Evolutionary conservation across 768 basidiomycete genomes (phyloP), one percentile per base, ranked within the genome.

Genomic region (Lentinula boryana): DNA sequence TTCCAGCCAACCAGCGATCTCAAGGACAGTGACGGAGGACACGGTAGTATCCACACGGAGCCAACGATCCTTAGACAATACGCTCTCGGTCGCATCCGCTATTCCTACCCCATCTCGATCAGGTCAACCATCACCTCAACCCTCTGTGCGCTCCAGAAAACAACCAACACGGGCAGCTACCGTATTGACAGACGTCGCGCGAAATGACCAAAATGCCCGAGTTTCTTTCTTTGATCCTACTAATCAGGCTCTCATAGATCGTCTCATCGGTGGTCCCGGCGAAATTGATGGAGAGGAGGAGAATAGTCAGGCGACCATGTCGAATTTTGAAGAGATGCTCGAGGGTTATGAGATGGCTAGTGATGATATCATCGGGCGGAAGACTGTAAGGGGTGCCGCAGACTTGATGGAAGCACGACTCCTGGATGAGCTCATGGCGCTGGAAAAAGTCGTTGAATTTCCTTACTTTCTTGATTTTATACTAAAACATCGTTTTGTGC

Each of bases 281-380:
- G 85, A 84, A 32, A 76, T 74, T 8, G 82, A 82, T 15, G 84
- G 79, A 12, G 87, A 87, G 60, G 88, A 89, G 57, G 91, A 92
- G 66, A 85, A 82, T 60, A 81, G 84, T 10, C 88, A 92, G 64
- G 91, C 88, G 8, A 93, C 92, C 3, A 80, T 99, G 74, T 78
- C 88, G 5, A 97, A 86, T 71, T 94, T 99, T 2, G 97, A 99
- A 70, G 97, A 99, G 71, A 95, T 99, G 93, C 80, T 99, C 27
- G 97, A 99, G 68, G 95, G 97, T 0, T 97, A 97, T 68, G 97
- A 98, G 71, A 98, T 95, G 95, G 88, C 92, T 4, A 88, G 86
- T 63, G 90, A 89, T 59, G 87, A 88, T 69, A 77, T 88, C n/a
- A 77, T 89, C 48, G 84, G 81, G 13, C 76, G 85, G 65, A 86